A percentile compares a stretch with the other conserved stretches of the same genome.
Evolutionary conservation across 441 rosid genomes (phyloP).

Genomic region (Bocquillonia castaneifolia): DNA sequence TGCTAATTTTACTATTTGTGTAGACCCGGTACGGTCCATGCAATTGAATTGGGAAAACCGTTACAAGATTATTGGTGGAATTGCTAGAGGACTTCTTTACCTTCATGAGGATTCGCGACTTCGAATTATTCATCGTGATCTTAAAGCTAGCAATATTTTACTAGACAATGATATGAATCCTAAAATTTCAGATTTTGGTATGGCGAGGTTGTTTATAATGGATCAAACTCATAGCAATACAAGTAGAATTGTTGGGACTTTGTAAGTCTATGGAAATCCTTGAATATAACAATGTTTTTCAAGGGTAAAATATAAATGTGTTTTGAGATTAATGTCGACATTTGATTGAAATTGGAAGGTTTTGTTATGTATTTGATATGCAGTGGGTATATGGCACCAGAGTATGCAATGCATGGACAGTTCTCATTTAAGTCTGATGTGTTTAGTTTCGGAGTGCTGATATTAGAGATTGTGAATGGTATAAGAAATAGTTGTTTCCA

Average conservation of each 20-base stretch:
- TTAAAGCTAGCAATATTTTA: conserved; percentile 47
- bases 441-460: conserved; percentile 33
- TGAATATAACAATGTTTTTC: not conserved
- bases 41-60: conserved; percentile 48
- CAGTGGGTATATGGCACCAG: conserved; percentile 33
- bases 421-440: conserved; percentile 44
- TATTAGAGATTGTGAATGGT: conserved; percentile 30
- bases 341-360: not conserved
- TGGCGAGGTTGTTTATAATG: conserved; percentile 29
- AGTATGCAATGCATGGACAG: conserved; percentile 23
- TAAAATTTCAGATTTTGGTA: conserved; percentile 37
- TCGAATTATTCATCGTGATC: conserved; percentile 58
- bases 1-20: too few relatives aligned
- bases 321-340: not conserved
- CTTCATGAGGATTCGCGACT: conserved; percentile 64
- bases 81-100: conserved; percentile 56
- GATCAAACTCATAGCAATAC: conserved; percentile 31
- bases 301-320: not conserved
- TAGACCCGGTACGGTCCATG: conserved; percentile 32
- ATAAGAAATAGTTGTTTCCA: conserved; percentile 8
- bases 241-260: conserved; percentile 50
- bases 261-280: conserved; percentile 34
- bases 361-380: not conserved
- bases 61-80: conserved; percentile 46
- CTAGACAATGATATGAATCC: conserved; percentile 30